Evolutionary conservation across 768 basidiomycete genomes (phyloP).

Genomic region (Naganishia vaughanmartiniae): DNA sequence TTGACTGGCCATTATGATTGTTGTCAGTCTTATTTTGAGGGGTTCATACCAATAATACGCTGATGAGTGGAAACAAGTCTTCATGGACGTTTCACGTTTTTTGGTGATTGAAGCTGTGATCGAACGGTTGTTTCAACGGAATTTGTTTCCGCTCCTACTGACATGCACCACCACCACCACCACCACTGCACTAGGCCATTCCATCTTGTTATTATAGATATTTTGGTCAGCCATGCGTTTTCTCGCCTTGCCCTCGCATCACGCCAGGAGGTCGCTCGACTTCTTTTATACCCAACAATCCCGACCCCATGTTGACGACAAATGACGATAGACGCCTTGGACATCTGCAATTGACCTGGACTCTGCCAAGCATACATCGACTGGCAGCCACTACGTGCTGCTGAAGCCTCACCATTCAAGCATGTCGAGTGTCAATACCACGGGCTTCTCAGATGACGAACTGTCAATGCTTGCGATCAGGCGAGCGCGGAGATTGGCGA

Average conservation of each 20-base stretch:
- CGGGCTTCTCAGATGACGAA: constrained; percentile 24
- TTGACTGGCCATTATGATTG: background rate
- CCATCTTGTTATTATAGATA: too few relatives aligned
- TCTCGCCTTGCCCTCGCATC: background rate
- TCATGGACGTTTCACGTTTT: background rate
- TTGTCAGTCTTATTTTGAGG: background rate
- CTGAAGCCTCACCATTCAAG: background rate
- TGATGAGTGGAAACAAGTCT: background rate
- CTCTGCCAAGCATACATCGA: background rate
- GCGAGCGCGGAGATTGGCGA: constrained; percentile 13
- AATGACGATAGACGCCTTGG: background rate
- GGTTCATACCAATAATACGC: background rate
- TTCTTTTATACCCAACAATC: background rate
- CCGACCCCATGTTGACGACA: background rate
- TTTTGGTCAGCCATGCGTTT: too few relatives aligned
- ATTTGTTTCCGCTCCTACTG: constrained; percentile 1
- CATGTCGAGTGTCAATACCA: constrained; percentile 3
- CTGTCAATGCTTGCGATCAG: constrained; percentile 18
- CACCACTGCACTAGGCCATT: background rate
- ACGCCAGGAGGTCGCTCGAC: background rate
- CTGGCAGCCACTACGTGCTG: background rate
- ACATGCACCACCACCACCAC: background rate
- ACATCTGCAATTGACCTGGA: too few relatives aligned
- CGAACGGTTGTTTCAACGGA: background rate
- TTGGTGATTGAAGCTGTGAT: too few relatives aligned